A percentile compares a stretch with the other conserved stretches of the same genome.
These are phyloP conservation scores for Euphorbia pulcherrima DNA, from an alignment of 345 rosid genomes.

Conservation along the genomic window DNA sequence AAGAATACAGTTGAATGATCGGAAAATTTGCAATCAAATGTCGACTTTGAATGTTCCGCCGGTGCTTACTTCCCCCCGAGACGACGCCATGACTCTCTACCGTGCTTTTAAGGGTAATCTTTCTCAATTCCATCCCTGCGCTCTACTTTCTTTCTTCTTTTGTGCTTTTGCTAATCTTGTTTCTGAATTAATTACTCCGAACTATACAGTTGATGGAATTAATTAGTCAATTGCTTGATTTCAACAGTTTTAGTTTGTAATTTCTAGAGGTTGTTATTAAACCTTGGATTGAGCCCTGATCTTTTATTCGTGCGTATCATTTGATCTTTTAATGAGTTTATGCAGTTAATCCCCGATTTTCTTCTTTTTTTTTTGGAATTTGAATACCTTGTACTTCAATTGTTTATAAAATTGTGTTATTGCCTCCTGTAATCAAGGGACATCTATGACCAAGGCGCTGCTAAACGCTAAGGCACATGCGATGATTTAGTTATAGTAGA, in stretches of 20 bases:
- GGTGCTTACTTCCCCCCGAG: conserved; percentile 41
- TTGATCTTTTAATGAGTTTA: too few relatives aligned
- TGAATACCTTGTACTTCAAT: too few relatives aligned
- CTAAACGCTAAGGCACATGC: too few relatives aligned
- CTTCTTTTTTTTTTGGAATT: too few relatives aligned
- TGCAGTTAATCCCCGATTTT: too few relatives aligned
- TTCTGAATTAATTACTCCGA: background rate
- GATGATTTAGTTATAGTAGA: too few relatives aligned
- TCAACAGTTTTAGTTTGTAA: background rate
- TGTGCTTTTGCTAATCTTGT: too few relatives aligned
- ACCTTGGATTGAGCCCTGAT: background rate
- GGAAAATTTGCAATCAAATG: conserved; percentile 23
- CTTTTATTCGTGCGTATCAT: too few relatives aligned
- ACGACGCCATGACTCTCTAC: conserved; percentile 54
- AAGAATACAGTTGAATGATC: background rate
- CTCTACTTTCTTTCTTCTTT: background rate
- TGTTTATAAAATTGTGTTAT: too few relatives aligned
- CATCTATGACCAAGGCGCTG: too few relatives aligned
- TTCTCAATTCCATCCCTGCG: background rate
- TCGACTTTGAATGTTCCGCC: conserved; percentile 48
- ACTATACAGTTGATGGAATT: background rate
- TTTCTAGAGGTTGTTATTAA: background rate
- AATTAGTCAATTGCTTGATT: background rate
- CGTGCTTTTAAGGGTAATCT: conserved; percentile 60
- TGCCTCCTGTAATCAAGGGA: too few relatives aligned